Percentiles rank a stretch among this genome's conserved stretches.
Conservation (phyloP, 164 flowering plant species). For the Tinospora cordifolia region DNA sequence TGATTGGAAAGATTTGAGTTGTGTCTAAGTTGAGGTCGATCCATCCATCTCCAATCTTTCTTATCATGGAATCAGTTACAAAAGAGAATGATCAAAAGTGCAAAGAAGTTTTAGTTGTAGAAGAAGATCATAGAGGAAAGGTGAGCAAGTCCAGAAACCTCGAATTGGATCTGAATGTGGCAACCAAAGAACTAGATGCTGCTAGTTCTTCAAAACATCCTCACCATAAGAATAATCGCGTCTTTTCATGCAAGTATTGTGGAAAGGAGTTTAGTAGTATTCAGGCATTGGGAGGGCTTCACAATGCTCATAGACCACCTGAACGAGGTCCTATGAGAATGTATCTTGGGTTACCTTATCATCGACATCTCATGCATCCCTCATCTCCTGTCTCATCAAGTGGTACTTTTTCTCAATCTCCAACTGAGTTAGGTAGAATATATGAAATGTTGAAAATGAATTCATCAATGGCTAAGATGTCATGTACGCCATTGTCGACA, state of each 20-base stretch:
- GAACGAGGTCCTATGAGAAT: conserved; percentile 23
- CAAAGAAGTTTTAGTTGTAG: too few relatives aligned
- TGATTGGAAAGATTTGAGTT: not conserved
- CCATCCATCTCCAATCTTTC: too few relatives aligned
- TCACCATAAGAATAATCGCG: conserved; percentile 8
- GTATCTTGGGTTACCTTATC: not conserved
- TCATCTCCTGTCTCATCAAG: not conserved
- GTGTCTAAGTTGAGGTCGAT: too few relatives aligned
- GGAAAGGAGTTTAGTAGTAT: conserved; percentile 30
- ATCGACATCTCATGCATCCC: conserved; percentile 4
- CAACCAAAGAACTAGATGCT: too few relatives aligned
- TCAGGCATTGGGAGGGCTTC: conserved; percentile 41
- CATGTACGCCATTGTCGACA: too few relatives aligned
- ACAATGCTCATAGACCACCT: conserved; percentile 33
- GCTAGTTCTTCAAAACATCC: not conserved
- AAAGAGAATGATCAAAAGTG: too few relatives aligned
- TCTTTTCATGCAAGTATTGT: conserved; percentile 35
- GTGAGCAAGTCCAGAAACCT: not conserved
- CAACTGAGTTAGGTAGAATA: conserved; percentile 2
- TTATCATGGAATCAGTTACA: too few relatives aligned
- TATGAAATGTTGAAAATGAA: conserved; percentile 18
- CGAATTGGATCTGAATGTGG: not conserved
- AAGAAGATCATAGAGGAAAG: too few relatives aligned
- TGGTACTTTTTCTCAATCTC: conserved; percentile 3
- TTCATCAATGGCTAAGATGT: conserved; percentile 17